Base-by-base conservation (phyloP, 805 yeast genomes). In the Metschnikowia santaceciliae region DNA sequence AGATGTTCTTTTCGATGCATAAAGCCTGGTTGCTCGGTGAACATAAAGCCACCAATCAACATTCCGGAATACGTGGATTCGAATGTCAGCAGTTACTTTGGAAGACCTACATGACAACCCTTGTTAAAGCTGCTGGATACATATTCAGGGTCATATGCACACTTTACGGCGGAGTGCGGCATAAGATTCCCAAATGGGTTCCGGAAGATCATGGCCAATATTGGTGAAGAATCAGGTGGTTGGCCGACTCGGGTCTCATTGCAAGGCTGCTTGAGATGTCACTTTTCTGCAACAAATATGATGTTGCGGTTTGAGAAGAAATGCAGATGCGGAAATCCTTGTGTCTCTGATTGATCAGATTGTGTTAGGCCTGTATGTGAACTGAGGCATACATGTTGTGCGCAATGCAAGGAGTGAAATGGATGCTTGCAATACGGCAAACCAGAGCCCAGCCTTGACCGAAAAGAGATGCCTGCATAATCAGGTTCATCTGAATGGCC, bases 281-380 rank as follows among this genome's bases (percentile, higher is more conserved):
- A 26, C 30, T 26, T 8, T 26, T 26, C 11, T 26, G 10, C 30
- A 26, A 26, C 30, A 8, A 8, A 14, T 38, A 26, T 20, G 17
- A 13, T 14, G 32, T 23, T 23, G 15, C n/a, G 32, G 32, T 2
- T 23, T 13, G 7, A 20, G 32, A 39, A 26, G 42, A 37, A 15
- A n/a, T 30, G 34, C 43, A 17, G 20, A 15, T 15, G 34, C n/a
- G 17, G 4, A 7, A 7, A 17, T 15, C 38, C 14, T 33, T 33
- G 35, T 23, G 22, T 6, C 43, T 26, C 34, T 26, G 43, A 40
- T 40, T 40, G 20, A 26, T 19, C 33, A 40, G 43, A 40, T 40
- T 40, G 43, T 40, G 43, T 40, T 17, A 40, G 32, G 22, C 34
- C 43, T 40, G 43, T 40, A 40, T 40, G 43, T 26, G 11, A 15